A percentile compares a stretch with the other conserved stretches of the same genome.
Conservation (phyloP, 805 yeast species). For the Maudiozyma saulgeensis region DNA sequence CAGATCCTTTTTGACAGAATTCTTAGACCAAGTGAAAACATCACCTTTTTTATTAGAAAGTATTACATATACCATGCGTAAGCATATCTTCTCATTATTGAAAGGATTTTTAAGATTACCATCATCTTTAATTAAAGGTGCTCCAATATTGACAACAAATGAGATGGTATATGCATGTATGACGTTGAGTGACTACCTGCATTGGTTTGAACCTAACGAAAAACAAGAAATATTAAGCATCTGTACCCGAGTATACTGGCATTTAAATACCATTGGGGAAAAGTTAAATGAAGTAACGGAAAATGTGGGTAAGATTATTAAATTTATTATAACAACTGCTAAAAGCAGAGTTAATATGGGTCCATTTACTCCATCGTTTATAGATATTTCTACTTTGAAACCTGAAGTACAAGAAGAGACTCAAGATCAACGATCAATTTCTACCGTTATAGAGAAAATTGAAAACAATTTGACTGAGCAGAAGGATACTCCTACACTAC, state of each 20-base stretch:
- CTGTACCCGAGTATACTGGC: constrained; percentile 50
- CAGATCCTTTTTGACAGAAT: constrained; percentile 28
- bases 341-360: constrained; percentile 18
- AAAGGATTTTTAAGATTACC: constrained; percentile 37
- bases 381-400: not conserved
- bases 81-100: constrained; percentile 37
- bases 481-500: not conserved
- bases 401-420: not conserved
- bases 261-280: constrained; percentile 46
- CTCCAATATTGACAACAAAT: constrained; percentile 43
- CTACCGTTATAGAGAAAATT: not conserved
- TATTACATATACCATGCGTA: constrained; percentile 35
- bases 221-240: constrained; percentile 36
- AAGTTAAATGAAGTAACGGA: constrained; percentile 50
- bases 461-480: not conserved
- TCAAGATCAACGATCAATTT: not conserved
- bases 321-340: constrained; percentile 40
- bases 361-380: constrained; percentile 4
- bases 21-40: constrained; percentile 17
- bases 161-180: constrained; percentile 48
- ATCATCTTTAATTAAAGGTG: constrained; percentile 41
- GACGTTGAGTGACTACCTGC: constrained; percentile 40
- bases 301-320: constrained; percentile 47
- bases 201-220: constrained; percentile 32
- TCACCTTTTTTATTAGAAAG: constrained; percentile 20